Conservation (phyloP, 2,329 filamentous ascomycete genomes). For the Bisporella sp. region DNA sequence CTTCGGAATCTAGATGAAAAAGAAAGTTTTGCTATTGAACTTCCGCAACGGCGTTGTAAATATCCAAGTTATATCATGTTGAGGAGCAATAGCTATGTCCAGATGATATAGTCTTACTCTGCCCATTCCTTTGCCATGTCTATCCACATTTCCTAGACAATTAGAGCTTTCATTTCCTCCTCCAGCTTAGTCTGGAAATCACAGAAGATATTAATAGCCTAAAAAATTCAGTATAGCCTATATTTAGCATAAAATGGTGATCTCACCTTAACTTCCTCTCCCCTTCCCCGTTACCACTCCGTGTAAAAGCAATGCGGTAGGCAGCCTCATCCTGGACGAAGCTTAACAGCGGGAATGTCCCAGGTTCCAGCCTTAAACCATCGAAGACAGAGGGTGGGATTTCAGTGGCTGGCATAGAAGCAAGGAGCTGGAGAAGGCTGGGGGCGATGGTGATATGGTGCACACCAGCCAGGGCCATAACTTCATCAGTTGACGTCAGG, state of each 20-base stretch:
- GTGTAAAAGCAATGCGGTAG: slow-evolving; percentile 45
- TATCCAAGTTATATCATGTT: no score
- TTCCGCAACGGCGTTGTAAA: no score
- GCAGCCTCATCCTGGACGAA: slow-evolving; percentile 35
- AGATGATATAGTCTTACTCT: no score
- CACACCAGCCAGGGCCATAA: slow-evolving; percentile 50
- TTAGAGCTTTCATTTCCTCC: slow-evolving; percentile 15
- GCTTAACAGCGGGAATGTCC: not conserved
- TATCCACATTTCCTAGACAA: not conserved
- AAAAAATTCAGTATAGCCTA: slow-evolving; percentile 2
- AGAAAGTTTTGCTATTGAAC: no score
- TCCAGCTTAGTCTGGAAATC: slow-evolving; percentile 48
- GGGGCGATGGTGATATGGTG: slow-evolving; percentile 54
- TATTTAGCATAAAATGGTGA: not conserved
- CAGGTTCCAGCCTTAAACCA: not conserved
- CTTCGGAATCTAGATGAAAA: no score
- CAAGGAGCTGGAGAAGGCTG: slow-evolving; percentile 32
- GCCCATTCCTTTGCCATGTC: not conserved
- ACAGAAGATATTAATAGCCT: slow-evolving; percentile 52
- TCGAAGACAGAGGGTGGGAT: slow-evolving; percentile 16
- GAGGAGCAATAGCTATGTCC: no score
- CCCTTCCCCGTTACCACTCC: slow-evolving; percentile 38
- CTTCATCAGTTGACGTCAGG: slow-evolving; percentile 49
- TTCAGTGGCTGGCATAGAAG: slow-evolving; percentile 5
- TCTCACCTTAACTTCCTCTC: slow-evolving; percentile 42